phyloP scores from a whole-genome alignment of 441 rosid species.

The Francoa sonchifolia region DNA sequence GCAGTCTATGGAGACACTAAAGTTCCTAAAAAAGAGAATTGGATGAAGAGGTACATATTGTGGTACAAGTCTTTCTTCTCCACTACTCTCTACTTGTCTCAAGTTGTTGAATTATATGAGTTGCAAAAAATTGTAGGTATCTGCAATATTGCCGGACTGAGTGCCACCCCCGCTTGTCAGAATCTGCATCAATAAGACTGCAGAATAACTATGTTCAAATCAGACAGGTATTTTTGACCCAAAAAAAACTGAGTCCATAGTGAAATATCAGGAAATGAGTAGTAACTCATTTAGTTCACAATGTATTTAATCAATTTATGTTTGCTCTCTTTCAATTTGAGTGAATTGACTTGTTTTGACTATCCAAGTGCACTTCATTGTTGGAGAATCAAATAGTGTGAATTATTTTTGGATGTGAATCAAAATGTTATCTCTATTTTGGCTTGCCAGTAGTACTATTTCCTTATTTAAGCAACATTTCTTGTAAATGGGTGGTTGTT shows the following conservation, averaged over 20 bases:
- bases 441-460: too few relatives aligned
- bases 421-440: too few relatives aligned
- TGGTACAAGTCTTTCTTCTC: constrained; percentile 2
- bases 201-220: constrained; percentile 76
- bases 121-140: constrained; percentile 38
- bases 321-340: too few relatives aligned
- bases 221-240: constrained; percentile 65
- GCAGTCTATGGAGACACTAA: constrained; percentile 34
- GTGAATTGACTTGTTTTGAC: too few relatives aligned
- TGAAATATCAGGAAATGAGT: too few relatives aligned
- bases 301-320: too few relatives aligned
- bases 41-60: constrained; percentile 69
- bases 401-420: not conserved
- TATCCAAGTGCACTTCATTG: not conserved
- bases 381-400: not conserved
- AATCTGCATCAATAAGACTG: constrained; percentile 56
- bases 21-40: constrained; percentile 68
- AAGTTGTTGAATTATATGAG: constrained; percentile 14
- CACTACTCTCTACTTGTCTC: constrained; percentile 4
- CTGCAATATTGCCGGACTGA: constrained; percentile 69
- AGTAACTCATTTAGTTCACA: too few relatives aligned
- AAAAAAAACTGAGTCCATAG: too few relatives aligned
- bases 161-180: constrained; percentile 80
- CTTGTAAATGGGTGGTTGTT: too few relatives aligned
- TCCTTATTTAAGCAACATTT: too few relatives aligned